Percentiles rank a stretch among this genome's conserved stretches.
Conservation (phyloP, 306 rosid genomes). For the Castanospermum australe region DNA sequence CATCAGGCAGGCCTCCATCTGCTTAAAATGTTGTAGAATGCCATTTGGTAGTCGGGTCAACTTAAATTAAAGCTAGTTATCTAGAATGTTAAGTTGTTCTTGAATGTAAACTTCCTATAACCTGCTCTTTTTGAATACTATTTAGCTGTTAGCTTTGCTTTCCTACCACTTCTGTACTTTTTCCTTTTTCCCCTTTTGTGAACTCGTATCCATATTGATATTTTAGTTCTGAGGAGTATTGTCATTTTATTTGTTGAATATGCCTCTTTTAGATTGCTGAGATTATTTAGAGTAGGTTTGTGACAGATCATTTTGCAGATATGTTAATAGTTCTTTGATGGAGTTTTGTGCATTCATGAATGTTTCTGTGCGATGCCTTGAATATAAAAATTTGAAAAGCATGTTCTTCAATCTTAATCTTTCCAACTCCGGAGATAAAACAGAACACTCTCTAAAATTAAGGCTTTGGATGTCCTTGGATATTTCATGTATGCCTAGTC, state of each 20-base stretch:
- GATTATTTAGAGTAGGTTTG: not conserved
- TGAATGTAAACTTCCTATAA: not conserved
- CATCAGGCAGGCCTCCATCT: not conserved
- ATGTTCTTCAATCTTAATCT: not conserved
- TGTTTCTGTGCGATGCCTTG: not conserved
- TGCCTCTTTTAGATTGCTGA: not conserved
- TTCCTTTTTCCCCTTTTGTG: not conserved
- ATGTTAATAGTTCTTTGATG: not conserved
- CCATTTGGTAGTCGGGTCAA: not conserved
- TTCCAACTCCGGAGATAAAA: not conserved
- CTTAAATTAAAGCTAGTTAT: not conserved
- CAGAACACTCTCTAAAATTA: not conserved
- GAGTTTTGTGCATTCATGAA: not conserved
- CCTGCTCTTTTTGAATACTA: not conserved
- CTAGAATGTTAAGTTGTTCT: not conserved
- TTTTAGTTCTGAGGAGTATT: not conserved
- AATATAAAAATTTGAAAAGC: not conserved
- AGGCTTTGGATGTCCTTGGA: not conserved
- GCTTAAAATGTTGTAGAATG: not conserved
- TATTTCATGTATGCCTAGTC: not conserved
- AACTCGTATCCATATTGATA: not conserved
- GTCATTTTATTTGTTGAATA: not conserved
- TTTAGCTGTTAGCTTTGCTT: not conserved
- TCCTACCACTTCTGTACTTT: not conserved
- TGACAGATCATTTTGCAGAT: not conserved